Evolutionary conservation across 148 eudicot genomes (phyloP).

Genomic region (Arctostaphylos glauca): DNA sequence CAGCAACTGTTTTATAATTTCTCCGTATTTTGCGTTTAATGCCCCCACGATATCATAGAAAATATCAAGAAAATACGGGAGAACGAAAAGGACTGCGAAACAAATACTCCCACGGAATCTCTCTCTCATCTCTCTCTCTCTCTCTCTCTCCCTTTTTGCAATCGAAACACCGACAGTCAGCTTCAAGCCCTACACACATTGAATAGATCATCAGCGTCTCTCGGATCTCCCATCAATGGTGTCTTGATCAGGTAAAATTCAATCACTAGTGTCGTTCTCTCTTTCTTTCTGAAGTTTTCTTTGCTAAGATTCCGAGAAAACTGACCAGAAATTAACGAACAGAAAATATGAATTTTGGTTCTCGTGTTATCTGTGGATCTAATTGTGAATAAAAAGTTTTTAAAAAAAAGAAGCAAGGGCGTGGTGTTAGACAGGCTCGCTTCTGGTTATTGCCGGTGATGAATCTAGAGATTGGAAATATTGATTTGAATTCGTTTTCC

Average conservation of each 20-base stretch:
- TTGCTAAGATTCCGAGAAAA: constrained; percentile 9
- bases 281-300: not conserved
- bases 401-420: not conserved
- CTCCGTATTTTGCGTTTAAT: not conserved
- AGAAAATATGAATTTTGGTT: not conserved
- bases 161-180: constrained; percentile 14
- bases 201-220: not conserved
- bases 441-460: not conserved
- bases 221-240: constrained; percentile 15
- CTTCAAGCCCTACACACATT: constrained; percentile 18
- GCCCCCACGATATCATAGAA: not conserved
- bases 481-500: not conserved
- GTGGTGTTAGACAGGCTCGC: not conserved
- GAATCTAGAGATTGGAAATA: not conserved
- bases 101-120: not conserved
- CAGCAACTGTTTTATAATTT: not conserved
- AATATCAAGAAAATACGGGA: not conserved
- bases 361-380: not conserved
- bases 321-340: not conserved
- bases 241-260: constrained; percentile 15
- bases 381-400: not conserved
- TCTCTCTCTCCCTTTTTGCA: not conserved
- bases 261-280: not conserved
- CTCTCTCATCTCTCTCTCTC: not conserved
- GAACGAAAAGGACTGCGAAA: not conserved